A percentile compares a stretch with the other conserved stretches of the same genome.
Evolutionary conservation across 495 filamentous ascomycete genomes (phyloP).

Genomic region (Podospora pseudoanserina): DNA sequence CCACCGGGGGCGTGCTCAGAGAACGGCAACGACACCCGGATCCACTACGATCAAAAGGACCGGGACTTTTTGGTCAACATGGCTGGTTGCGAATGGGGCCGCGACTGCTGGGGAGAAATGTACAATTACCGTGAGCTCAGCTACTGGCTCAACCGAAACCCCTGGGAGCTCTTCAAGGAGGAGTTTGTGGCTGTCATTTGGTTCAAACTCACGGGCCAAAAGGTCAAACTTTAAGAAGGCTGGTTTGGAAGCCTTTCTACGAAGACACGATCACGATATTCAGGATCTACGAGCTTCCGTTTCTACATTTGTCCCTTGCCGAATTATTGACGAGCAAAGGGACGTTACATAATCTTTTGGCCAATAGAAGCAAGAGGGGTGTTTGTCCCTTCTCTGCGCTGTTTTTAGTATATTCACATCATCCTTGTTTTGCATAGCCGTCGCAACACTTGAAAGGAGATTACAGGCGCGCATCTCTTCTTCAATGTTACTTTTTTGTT

Average conservation of each 20-base stretch:
- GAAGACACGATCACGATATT: conserved; percentile 16
- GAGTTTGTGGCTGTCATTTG: conserved; percentile 50
- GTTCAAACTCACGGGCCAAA: conserved; percentile 54
- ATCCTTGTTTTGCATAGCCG: neutral
- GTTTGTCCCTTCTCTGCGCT: neutral
- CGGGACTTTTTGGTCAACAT: conserved; percentile 98
- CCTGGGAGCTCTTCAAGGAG: conserved; percentile 70
- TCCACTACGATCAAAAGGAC: conserved; percentile 83
- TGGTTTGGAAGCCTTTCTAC: neutral
- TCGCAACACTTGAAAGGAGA: neutral
- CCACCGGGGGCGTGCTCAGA: conserved; percentile 82
- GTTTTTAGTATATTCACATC: neutral
- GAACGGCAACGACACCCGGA: conserved; percentile 62
- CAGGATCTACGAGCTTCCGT: conserved; percentile 13
- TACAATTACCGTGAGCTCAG: conserved; percentile 86
- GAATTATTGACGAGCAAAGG: neutral
- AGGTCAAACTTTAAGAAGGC: conserved; percentile 44
- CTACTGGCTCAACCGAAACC: conserved; percentile 76
- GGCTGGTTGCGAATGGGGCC: conserved; percentile 94
- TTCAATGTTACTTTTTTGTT: neutral
- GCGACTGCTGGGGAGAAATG: conserved; percentile 98
- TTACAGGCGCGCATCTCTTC: neutral
- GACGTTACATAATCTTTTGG: neutral
- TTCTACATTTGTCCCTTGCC: neutral
- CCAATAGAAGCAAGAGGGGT: neutral